Evolutionary conservation across 305 asterid genomes (phyloP).

Genomic region (Fraxinus nigra): DNA sequence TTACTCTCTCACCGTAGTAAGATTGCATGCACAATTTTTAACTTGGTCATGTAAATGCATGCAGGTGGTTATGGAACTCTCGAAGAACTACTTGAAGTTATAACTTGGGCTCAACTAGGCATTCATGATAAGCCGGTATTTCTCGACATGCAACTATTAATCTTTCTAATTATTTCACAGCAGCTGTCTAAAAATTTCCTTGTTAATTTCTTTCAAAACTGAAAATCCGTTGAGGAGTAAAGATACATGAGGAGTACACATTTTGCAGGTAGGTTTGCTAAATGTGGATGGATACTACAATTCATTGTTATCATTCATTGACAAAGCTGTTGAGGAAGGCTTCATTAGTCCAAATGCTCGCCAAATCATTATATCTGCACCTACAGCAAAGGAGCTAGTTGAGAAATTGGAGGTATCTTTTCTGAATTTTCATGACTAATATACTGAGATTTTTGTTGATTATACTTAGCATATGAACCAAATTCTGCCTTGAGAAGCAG

Average conservation of each 20-base stretch:
- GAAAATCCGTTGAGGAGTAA: neutral
- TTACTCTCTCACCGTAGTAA: neutral
- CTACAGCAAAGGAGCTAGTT: constrained; percentile 82
- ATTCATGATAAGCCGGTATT: constrained; percentile 28
- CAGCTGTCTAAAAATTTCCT: neutral
- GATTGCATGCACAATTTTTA: neutral
- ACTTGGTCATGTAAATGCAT: neutral
- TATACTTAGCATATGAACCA: neutral
- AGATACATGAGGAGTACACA: neutral
- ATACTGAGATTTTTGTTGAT: neutral
- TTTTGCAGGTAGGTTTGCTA: constrained; percentile 29
- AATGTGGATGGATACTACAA: constrained; percentile 28
- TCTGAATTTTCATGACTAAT: neutral
- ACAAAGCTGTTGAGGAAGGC: constrained; percentile 30
- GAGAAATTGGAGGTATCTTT: constrained; percentile 63
- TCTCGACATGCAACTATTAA: neutral
- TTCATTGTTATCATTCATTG: constrained; percentile 19
- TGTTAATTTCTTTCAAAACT: neutral
- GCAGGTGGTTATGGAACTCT: constrained; percentile 26
- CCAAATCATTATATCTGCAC: constrained; percentile 80
- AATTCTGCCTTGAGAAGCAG: neutral
- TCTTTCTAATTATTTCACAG: neutral
- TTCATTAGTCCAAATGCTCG: constrained; percentile 52
- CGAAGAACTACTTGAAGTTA: constrained; percentile 24
- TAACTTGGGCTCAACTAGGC: constrained; percentile 29